Evolutionary conservation across 2,329 filamentous ascomycete genomes (phyloP), one percentile per base, ranked within the genome.

Genomic region (Tympanopsis confertula): DNA sequence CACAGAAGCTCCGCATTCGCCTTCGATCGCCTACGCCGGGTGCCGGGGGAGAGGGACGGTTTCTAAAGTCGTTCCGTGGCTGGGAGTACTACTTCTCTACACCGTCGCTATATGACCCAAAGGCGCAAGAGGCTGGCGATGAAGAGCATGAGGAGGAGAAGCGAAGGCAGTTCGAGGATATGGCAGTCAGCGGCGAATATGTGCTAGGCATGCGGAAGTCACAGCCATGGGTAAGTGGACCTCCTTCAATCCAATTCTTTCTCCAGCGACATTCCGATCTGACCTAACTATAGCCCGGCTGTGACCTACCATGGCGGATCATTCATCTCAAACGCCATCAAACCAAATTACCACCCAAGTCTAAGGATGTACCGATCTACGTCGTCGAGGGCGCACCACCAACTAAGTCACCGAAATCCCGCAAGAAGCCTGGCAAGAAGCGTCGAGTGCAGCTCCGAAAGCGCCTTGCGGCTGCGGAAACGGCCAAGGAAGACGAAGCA

Each of bases 401-500:
- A 13, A 17, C 47, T 36, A 46, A 46, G 17, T 18, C 20, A 2
- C 53, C 54, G 2, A 50, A 50, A 37, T 51, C 55, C 4, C 49
- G 49, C 28, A 61, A 56, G 40, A 63, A 62, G 45, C 59, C 59
- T 0, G 59, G 59, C 7, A 63, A 63, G 41, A 63, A 62, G 46
- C 50, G 59, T 2, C 58, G 59, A 7, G 48, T 62, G 12, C 50
- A 59, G 18, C 39, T 62, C 22, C 59, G 59, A 30, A 62, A 59
- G 43, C 49, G 50, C 4, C 41, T 45, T 3, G 46, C 45, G 2
- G 48, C 48, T 5, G 53, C 53, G 5, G 44, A 53, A 35, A 44
- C 43, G 33, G 54, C 54, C 2, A 57, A 57, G 37, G 47, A 53
- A 40, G 47, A 41, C 0, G 57, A 58, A 10, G 56, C 56, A 1